phyloP scores from a whole-genome alignment of 768 basidiomycete genomes.

The Coprinopsis strossmayeri region DNA sequence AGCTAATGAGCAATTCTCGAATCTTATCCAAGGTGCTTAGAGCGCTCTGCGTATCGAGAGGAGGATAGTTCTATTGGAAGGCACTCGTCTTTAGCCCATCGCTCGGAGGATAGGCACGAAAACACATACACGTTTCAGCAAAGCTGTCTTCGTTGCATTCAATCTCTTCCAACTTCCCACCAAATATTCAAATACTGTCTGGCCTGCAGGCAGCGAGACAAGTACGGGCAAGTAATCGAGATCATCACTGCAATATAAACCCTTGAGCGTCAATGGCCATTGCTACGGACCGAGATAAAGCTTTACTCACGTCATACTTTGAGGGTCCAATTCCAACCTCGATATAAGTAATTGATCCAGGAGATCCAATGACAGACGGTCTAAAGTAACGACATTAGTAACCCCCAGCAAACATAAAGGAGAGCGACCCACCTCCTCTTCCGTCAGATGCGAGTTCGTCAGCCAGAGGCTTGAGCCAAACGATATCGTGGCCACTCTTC shows the following conservation, averaged over 20 bases:
- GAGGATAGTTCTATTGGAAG: conserved; percentile 45
- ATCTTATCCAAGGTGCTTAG: conserved; percentile 62
- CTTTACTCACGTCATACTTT: conserved; percentile 62
- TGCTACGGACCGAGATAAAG: too few relatives aligned
- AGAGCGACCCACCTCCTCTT: conserved; percentile 33
- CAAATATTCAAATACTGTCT: conserved; percentile 87
- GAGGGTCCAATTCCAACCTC: conserved; percentile 73
- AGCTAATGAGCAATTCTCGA: conserved; percentile 80
- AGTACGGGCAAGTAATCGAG: conserved; percentile 68
- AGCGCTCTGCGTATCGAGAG: conserved; percentile 58
- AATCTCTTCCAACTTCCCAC: conserved; percentile 90
- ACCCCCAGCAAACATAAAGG: conserved; percentile 2
- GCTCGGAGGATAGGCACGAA: background rate
- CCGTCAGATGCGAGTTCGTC: conserved; percentile 59
- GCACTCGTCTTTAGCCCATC: background rate
- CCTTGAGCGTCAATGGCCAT: background rate
- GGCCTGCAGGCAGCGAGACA: conserved; percentile 67
- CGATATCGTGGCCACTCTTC: conserved; percentile 55
- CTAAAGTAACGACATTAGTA: conserved; percentile 1
- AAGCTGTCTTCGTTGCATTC: conserved; percentile 42
- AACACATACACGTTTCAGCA: conserved; percentile 57
- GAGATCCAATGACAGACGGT: conserved; percentile 47
- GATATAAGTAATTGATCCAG: conserved; percentile 79
- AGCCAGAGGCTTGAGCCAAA: conserved; percentile 78
- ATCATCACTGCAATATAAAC: conserved; percentile 48